Conservation (phyloP, 1,284 basidiomycete species). For the Microbotryum scabiosae region DNA sequence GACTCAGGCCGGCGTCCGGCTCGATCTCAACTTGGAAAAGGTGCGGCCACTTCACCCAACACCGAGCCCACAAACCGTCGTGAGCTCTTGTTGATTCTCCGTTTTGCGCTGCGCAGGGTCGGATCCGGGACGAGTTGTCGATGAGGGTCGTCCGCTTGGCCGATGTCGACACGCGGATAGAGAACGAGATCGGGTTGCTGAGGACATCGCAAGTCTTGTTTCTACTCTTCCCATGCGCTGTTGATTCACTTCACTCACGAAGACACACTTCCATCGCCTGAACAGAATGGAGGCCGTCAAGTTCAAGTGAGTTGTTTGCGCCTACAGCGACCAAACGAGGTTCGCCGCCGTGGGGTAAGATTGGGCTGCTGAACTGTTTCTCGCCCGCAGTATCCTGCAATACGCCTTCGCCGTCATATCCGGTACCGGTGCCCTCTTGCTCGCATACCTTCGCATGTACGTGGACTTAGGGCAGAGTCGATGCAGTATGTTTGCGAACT, state of each 20-base stretch:
- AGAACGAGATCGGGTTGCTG: conserved; percentile 87
- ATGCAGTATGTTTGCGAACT: no score
- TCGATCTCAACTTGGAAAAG: conserved; percentile 96
- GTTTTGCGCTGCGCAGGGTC: conserved; percentile 41
- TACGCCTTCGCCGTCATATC: conserved; percentile 34
- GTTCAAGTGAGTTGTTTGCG: conserved; percentile 25
- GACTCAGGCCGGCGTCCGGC: conserved; percentile 85
- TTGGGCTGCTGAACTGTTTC: not conserved
- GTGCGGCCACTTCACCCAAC: conserved; percentile 36
- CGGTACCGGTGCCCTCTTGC: conserved; percentile 33
- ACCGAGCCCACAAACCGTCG: not conserved
- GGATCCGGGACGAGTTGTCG: conserved; percentile 87
- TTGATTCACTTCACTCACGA: not conserved
- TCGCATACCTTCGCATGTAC: conserved; percentile 33
- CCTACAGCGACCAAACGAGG: no score
- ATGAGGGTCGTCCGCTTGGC: conserved; percentile 95
- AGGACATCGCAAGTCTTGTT: conserved; percentile 48
- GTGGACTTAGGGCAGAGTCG: not conserved
- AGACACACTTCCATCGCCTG: not conserved
- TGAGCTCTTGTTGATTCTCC: not conserved
- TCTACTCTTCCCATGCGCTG: not conserved
- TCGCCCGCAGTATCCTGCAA: conserved; percentile 29
- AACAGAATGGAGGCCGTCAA: conserved; percentile 35
- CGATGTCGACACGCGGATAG: conserved; percentile 95
- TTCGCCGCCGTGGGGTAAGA: no score